Percentiles rank a stretch among this genome's conserved stretches.
These are phyloP conservation scores for Debaryomyces udenii DNA, from an alignment of 1,139 yeast species.

Conservation along the genomic window DNA sequence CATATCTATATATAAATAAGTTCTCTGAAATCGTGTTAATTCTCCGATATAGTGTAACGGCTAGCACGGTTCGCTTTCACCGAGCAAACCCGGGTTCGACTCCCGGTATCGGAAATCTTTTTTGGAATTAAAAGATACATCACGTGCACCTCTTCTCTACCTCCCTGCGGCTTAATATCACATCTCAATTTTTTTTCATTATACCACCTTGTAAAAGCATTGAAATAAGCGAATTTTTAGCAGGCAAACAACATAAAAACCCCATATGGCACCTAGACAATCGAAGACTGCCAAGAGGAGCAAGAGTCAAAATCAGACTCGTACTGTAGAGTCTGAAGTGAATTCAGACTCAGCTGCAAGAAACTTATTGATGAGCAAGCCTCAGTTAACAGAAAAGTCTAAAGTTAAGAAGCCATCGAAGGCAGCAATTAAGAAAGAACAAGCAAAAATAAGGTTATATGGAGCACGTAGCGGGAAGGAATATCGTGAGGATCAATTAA, in stretches of 20 bases:
- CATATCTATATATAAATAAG: too few species aligned
- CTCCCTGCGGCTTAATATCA: background rate
- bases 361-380: slow-evolving; percentile 61
- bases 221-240: too few species aligned
- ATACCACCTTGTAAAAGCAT: background rate
- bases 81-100: slow-evolving; percentile 84
- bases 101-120: slow-evolving; percentile 70
- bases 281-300: slow-evolving; percentile 61
- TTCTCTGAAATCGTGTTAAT: too few species aligned
- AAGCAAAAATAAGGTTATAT: slow-evolving; percentile 63
- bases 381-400: slow-evolving; percentile 67
- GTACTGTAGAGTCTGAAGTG: slow-evolving; percentile 69
- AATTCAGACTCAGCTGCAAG: slow-evolving; percentile 65
- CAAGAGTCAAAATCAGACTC: slow-evolving; percentile 52
- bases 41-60: slow-evolving; percentile 83
- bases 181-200: slow-evolving; percentile 7
- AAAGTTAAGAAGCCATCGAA: slow-evolving; percentile 54
- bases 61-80: slow-evolving; percentile 84
- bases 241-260: background rate
- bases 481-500: slow-evolving; percentile 76
- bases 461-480: slow-evolving; percentile 69
- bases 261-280: slow-evolving; percentile 56
- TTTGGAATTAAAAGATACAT: slow-evolving; percentile 15
- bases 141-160: background rate
- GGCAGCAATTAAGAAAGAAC: slow-evolving; percentile 62